Base-by-base conservation (phyloP, 495 filamentous ascomycete species). In the Podospora bellae-mahoneyi region DNA sequence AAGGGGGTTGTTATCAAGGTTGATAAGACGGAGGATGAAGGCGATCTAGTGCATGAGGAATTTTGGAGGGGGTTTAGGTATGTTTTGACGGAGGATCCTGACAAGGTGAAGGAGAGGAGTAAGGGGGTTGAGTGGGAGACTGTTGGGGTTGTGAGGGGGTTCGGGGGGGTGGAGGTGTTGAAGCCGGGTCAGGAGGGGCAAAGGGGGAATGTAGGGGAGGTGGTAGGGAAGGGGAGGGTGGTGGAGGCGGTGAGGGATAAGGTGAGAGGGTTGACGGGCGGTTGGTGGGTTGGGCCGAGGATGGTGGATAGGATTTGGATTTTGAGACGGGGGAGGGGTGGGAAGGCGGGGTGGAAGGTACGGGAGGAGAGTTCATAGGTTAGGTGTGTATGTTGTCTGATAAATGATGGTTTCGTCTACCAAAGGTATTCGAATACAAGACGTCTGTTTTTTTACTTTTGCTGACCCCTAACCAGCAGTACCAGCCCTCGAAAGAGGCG, bases 31-130 rank as follows among this genome's bases (percentile, higher is more conserved):
- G 89, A 91, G 67, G 79, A 89, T 63, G 80, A 84, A 26, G 65
- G 71, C 0, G 69, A 75, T 1, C 82, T 96, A 55, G 78, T 85
- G 6, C 79, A 82, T 28, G 85, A 88, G 2, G 69, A 77, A 3
- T 98, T 97, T 78, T 98, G 94, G 95, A 78, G 83, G 3, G 78
- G 81, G 28, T 93, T 97, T 67, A 90, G 97, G 72, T 99, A 92
- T 72, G 87, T 87, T 6, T 82, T 98, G 5, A 84, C 89, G 10
- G 92, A 95, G 79, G 79, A 87, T 23, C 89, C 88, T 16, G 82
- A 78, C 55, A 75, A 75, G 57, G 72, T 76, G 15, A 68, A 71
- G 34, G 66, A 74, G 30, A 34, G 23, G 10, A 48, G 58, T 15
- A 44, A 39, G 2, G 23, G 5, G 85, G 89, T 66, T 89, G 88